A percentile compares a stretch with the other conserved stretches of the same genome.
Conservation (phyloP, 306 rosid species). For the Astragalus membranaceus region DNA sequence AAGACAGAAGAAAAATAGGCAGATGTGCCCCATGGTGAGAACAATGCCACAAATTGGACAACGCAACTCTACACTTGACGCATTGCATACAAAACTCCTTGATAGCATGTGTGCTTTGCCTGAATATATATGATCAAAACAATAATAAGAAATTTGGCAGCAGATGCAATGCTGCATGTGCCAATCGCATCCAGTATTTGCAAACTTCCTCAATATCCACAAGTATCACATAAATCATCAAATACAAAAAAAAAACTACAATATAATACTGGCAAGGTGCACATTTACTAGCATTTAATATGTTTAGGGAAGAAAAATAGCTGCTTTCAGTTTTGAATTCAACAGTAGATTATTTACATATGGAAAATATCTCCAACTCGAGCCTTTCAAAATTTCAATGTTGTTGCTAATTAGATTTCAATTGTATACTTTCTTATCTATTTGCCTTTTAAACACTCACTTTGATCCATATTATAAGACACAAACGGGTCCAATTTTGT, state of each 20-base stretch:
- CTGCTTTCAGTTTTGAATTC: not conserved
- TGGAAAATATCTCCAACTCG: not conserved
- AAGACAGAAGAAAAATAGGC: slow-evolving; percentile 46
- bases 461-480: too few species aligned
- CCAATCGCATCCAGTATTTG: not conserved
- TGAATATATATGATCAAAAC: slow-evolving; percentile 22
- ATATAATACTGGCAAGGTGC: not conserved
- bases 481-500: too few species aligned
- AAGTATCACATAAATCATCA: not conserved
- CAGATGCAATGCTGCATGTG: not conserved
- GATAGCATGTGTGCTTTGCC: slow-evolving; percentile 48
- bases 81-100: slow-evolving; percentile 44
- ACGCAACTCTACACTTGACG: slow-evolving; percentile 58
- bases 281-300: not conserved
- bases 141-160: not conserved
- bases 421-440: not conserved
- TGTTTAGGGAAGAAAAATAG: not conserved
- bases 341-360: not conserved
- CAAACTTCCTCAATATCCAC: not conserved
- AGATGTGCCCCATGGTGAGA: slow-evolving; percentile 39
- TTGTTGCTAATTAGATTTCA: not conserved
- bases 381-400: not conserved
- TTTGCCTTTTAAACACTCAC: not conserved
- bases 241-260: not conserved
- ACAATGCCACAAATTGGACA: slow-evolving; percentile 59